phyloP scores from a whole-genome alignment of 192 early-diverging fungal genomes.

The Powellomyces hirtus region DNA sequence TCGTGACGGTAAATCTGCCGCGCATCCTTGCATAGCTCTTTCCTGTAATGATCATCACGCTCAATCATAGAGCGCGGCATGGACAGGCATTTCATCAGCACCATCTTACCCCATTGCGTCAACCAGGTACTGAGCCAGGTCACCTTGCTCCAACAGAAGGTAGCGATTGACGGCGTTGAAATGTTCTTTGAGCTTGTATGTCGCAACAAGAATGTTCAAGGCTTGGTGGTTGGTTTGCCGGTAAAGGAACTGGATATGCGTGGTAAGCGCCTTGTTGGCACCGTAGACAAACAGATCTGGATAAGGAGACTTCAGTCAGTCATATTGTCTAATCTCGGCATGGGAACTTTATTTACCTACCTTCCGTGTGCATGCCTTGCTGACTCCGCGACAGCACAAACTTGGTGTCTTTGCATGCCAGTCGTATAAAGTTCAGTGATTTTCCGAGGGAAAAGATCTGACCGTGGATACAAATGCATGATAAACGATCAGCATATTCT shows the following conservation, averaged over 20 bases:
- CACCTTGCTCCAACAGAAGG: slow-evolving; percentile 88
- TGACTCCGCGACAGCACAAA: slow-evolving; percentile 35
- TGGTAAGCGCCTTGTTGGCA: background rate
- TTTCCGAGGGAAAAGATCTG: slow-evolving; percentile 84
- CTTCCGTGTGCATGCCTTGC: slow-evolving; percentile 3
- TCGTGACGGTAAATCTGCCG: slow-evolving; percentile 80
- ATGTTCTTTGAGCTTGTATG: slow-evolving; percentile 83
- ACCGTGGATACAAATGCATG: background rate
- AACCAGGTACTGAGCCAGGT: slow-evolving; percentile 90
- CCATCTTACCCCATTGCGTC: slow-evolving; percentile 77
- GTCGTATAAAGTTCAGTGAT: slow-evolving; percentile 74
- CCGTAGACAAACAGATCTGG: background rate
- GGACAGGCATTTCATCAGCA: background rate
- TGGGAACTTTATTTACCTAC: too few species aligned
- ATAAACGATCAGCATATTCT: too few species aligned
- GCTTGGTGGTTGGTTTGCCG: slow-evolving; percentile 70
- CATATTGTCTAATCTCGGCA: background rate
- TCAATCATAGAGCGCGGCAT: background rate
- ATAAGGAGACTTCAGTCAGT: background rate
- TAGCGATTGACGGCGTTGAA: slow-evolving; percentile 84
- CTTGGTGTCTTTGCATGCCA: slow-evolving; percentile 36
- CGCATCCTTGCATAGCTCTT: slow-evolving; percentile 5
- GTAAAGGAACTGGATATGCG: slow-evolving; percentile 71
- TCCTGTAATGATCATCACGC: background rate
- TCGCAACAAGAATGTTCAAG: slow-evolving; percentile 71